phyloP scores from a whole-genome alignment of 2,329 filamentous ascomycete genomes.

The Alternaria arborescens region DNA sequence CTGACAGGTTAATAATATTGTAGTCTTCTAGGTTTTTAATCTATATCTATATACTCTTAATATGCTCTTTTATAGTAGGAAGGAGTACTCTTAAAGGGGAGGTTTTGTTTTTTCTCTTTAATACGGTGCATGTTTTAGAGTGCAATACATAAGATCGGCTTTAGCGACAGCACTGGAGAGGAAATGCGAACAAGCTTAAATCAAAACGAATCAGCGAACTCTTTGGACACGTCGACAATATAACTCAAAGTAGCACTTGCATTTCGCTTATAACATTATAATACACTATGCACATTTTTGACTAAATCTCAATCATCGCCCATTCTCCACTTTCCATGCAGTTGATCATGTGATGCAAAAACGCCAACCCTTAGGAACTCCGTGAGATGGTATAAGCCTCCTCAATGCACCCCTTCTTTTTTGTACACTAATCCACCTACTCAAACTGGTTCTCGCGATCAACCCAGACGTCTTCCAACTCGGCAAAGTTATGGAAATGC shows the following conservation, averaged over 20 bases:
- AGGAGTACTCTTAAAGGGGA: no score
- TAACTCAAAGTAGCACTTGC: background rate
- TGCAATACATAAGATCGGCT: no score
- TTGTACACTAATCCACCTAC: slow-evolving; percentile 51
- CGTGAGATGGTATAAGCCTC: background rate
- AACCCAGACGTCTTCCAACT: slow-evolving; percentile 96
- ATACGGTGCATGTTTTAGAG: background rate
- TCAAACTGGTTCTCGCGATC: slow-evolving; percentile 94
- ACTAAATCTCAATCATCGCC: slow-evolving; percentile 4
- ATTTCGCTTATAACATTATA: slow-evolving; percentile 21
- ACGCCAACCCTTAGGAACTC: slow-evolving; percentile 27
- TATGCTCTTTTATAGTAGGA: no score
- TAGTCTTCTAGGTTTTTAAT: no score
- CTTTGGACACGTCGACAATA: background rate
- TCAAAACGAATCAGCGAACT: background rate
- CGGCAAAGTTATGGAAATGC: slow-evolving; percentile 97
- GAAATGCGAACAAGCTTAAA: background rate
- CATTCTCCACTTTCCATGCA: slow-evolving; percentile 12
- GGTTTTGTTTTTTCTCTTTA: no score
- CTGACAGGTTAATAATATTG: no score
- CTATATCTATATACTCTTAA: no score
- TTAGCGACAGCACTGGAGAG: no score
- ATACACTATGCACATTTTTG: slow-evolving; percentile 34
- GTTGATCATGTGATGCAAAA: slow-evolving; percentile 5
- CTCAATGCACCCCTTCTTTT: background rate